phyloP scores from a whole-genome alignment of 73 alveolate genomes.

The Urostyla sp. region DNA sequence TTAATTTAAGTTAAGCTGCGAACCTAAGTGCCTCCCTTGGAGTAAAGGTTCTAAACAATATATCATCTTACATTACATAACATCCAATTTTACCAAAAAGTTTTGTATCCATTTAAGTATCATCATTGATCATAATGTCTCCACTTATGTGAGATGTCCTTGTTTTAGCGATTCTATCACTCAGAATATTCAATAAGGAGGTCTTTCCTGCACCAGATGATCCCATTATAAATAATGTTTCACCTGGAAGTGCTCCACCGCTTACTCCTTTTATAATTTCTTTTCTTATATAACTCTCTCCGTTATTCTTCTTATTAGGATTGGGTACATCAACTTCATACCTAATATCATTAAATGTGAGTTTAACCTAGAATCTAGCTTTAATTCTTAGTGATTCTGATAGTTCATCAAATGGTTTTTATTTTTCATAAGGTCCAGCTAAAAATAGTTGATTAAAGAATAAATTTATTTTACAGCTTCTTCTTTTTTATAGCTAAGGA shows the following conservation, averaged over 20 bases:
- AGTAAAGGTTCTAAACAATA: constrained; percentile 68
- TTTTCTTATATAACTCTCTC: not conserved
- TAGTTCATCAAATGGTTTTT: too few relatives aligned
- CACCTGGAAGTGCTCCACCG: constrained; percentile 49
- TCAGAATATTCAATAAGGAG: constrained; percentile 17
- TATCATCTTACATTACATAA: constrained; percentile 83
- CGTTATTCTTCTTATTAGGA: not conserved
- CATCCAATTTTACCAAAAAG: constrained; percentile 35
- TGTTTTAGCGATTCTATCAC: constrained; percentile 13
- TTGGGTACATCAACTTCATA: not conserved
- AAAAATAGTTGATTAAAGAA: too few relatives aligned
- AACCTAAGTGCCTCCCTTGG: constrained; percentile 72
- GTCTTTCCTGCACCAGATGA: constrained; percentile 68
- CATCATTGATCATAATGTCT: not conserved
- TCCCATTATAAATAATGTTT: constrained; percentile 50
- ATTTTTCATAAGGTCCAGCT: too few relatives aligned
- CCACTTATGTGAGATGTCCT: not conserved
- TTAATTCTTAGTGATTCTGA: too few relatives aligned
- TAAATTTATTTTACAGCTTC: too few relatives aligned
- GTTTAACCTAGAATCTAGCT: not conserved
- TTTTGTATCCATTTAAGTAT: not conserved
- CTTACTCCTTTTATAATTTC: not conserved
- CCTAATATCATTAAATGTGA: not conserved
- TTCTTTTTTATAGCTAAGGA: too few relatives aligned
- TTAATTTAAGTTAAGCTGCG: constrained; percentile 55